Percentiles rank a stretch among this genome's conserved stretches.
phyloP scores from a whole-genome alignment of 108 stramenopile genomes.

The Chaetoceros tenuissimus region DNA sequence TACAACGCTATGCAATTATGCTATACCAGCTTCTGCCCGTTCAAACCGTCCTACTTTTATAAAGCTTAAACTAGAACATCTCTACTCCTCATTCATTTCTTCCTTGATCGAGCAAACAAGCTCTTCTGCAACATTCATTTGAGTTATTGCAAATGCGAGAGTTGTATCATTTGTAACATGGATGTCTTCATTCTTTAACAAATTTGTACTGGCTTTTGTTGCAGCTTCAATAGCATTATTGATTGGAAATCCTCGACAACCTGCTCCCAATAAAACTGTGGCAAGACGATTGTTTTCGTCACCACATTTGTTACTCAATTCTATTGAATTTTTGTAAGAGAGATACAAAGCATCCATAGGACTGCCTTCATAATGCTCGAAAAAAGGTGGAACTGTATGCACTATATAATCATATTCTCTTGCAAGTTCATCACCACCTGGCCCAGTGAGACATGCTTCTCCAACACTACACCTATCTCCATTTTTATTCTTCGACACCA shows the following conservation, averaged over 20 bases:
- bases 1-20: too few relatives aligned
- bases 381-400: conserved; percentile 69
- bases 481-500: conserved; percentile 14
- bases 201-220: conserved; percentile 8
- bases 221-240: conserved; percentile 42
- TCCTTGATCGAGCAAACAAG: not conserved
- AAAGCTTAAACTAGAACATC: not conserved
- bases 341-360: conserved; percentile 9
- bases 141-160: conserved; percentile 20
- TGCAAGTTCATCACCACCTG: conserved; percentile 17
- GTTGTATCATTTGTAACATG: not conserved
- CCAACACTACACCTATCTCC: conserved; percentile 42
- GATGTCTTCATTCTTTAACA: not conserved
- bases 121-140: not conserved
- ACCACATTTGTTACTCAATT: not conserved
- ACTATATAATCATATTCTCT: conserved; percentile 35
- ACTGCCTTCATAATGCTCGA: conserved; percentile 16
- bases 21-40: too few relatives aligned
- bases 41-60: too few relatives aligned
- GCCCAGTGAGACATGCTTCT: conserved; percentile 30
- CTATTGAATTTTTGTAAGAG: conserved; percentile 23
- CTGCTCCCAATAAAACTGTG: conserved; percentile 56
- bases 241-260: conserved; percentile 58
- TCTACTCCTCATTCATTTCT: not conserved
- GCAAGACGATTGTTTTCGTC: conserved; percentile 28